Evolutionary conservation across 1,284 basidiomycete species (phyloP).

Genomic region (Rhodotorula mucilaginosa): DNA sequence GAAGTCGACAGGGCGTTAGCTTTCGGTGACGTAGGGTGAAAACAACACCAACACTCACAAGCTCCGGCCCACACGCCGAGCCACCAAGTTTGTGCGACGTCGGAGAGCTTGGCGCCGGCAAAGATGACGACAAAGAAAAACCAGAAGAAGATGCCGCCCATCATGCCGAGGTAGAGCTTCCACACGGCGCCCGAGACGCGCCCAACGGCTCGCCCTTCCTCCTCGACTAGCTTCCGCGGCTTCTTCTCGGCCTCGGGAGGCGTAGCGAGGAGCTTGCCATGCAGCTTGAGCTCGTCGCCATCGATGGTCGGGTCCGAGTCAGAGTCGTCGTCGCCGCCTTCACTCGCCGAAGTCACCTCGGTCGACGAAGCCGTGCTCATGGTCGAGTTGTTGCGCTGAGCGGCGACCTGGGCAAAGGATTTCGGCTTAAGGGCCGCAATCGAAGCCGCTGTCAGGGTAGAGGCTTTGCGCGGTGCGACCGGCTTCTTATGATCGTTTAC

Average conservation of each 20-base stretch:
- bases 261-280: constrained; percentile 41
- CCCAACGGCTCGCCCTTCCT: constrained; percentile 83
- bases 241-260: constrained; percentile 54
- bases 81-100: constrained; percentile 56
- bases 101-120: constrained; percentile 65
- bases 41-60: constrained; percentile 5
- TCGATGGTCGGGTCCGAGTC: constrained; percentile 25
- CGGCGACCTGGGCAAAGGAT: constrained; percentile 32
- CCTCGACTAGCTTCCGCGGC: constrained; percentile 81
- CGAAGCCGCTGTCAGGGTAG: neutral
- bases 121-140: constrained; percentile 61
- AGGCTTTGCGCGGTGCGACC: neutral
- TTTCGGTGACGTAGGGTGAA: constrained; percentile 56
- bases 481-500: neutral
- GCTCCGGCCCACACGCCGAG: constrained; percentile 37
- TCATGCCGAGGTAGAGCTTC: constrained; percentile 64
- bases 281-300: constrained; percentile 41
- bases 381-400: neutral
- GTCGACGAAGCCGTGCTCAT: constrained; percentile 17
- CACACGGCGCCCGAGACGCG: constrained; percentile 75
- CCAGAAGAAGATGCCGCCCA: constrained; percentile 61
- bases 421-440: constrained; percentile 10
- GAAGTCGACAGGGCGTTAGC: constrained; percentile 8
- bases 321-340: constrained; percentile 28
- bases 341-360: constrained; percentile 37